Base-by-base conservation (phyloP, 2,329 filamentous ascomycete species). In the Myriosclerotinia scirpicola region DNA sequence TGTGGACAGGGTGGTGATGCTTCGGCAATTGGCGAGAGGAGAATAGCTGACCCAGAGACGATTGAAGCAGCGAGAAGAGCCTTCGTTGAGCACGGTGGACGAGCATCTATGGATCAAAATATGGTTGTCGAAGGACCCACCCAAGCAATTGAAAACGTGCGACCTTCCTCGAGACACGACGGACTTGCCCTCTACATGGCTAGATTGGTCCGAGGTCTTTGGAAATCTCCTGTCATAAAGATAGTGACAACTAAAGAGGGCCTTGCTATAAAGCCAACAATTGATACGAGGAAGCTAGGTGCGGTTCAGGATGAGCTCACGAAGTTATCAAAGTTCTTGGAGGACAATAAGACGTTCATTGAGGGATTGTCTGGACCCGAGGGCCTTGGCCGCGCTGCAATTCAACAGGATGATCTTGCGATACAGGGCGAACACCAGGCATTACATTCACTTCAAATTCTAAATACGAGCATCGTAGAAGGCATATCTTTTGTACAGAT, bases 401-500 rank as follows among this genome's bases (percentile, higher is more conserved):
- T 88, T 66, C 89, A 94, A 70, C 91, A 97, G 75, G 95, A 97
- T 73, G 94, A 98, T 77, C 86, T 97, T 58, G 92, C 93, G 0
- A 82, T 97, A 30, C 94, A 97, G 77, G 94, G 92, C 17, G 95
- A 99, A 78, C 94, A 99, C 76, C 91, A 96, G 73, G 93, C 93
- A 14, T 84, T 99, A 70, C 90, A 95, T 75, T 92, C 92, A 2
- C 81, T 99, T 59, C 87, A 96, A 69, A 88, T 90, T 70, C 83
- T 99, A 34, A 92, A 97, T 77, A 89, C 90, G 65, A 92, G 92
- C 77, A 95, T 97, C 50, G 93, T 95, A 9, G 95, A 99, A 77
- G 95, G 95, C 5, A 97, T 99, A 62, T 96, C 94, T 0, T 99
- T 99, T 73, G 92, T 97, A 5, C 84, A 94, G 30, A 95, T 97